Evolutionary conservation across 441 rosid species (phyloP), one percentile per base, ranked within the genome.

Genomic region (Daphne laureola): DNA sequence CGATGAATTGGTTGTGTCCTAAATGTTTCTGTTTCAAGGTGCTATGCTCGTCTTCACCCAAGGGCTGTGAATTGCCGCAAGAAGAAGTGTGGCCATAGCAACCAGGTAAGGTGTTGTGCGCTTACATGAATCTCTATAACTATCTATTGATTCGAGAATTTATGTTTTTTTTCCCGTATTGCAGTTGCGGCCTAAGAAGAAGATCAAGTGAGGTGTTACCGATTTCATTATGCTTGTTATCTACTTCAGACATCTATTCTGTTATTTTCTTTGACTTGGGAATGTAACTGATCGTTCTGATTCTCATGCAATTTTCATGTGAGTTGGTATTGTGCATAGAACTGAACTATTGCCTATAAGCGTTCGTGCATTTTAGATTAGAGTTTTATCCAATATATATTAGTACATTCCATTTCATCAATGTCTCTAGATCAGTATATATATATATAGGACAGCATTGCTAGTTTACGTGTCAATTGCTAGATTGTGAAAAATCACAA

Each of bases 101-200:
- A 81, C 63, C 84, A 81, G 87, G 87, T 81, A 17, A 36, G 40
- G 3, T n/a, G 4, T 14, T 8, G 3, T 21, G 3, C 44, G 0
- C 23, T n/a, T 25, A 8, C 35, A n/a, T 45, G 16, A 11, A 2
- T 15, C 7, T 14, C 1, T 14, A 35, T 36, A 0, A 4, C 4
- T 16, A 16, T 53, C 27, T 8, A 15, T 40, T 40, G 12, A 15
- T 31, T 38, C 4, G 14, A 1, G 0, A 59, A 21, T 11, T 17
- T 1, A 14, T 6, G 21, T 5, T 13, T 36, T 12, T 3, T 2
- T 0, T 38, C 0, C n/a, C 12, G 3, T 46, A 25, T 46, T 70
- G 74, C 78, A 82, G 82, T 65, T 83, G 79, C 80, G 90, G 90
- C 84, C 90, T 0, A 80, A 80, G 84, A 80, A 72, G 75, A 87